phyloP scores from a whole-genome alignment of 148 eudicot genomes.

The Cornus florida region DNA sequence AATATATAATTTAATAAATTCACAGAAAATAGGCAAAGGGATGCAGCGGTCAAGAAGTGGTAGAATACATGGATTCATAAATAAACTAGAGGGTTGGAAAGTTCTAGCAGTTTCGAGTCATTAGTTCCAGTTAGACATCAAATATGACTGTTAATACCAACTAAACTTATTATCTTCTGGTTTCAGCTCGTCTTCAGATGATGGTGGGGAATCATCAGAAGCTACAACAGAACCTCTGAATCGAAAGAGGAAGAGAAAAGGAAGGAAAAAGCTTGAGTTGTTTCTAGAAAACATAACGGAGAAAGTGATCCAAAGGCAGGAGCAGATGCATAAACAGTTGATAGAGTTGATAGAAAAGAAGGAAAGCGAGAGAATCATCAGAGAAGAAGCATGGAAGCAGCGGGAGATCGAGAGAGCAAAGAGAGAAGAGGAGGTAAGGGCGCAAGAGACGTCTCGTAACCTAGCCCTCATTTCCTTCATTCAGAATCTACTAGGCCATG shows the following conservation, averaged over 20 bases:
- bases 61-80: neutral
- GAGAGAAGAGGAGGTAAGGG: slow-evolving; percentile 31
- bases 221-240: slow-evolving; percentile 7
- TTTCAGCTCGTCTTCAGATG: slow-evolving; percentile 44
- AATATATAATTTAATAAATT: too few relatives aligned
- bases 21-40: neutral
- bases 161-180: neutral
- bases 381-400: slow-evolving; percentile 55
- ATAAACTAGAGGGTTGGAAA: neutral
- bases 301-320: slow-evolving; percentile 48
- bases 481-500: slow-evolving; percentile 32
- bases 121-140: neutral
- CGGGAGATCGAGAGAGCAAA: slow-evolving; percentile 42
- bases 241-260: slow-evolving; percentile 28
- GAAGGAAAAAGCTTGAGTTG: slow-evolving; percentile 28
- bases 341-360: slow-evolving; percentile 40
- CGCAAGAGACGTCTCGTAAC: slow-evolving; percentile 44
- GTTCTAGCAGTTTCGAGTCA: neutral
- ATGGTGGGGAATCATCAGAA: slow-evolving; percentile 26
- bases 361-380: slow-evolving; percentile 38
- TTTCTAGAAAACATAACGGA: slow-evolving; percentile 34
- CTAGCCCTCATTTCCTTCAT: slow-evolving; percentile 49
- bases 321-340: slow-evolving; percentile 55
- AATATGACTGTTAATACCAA: neutral
- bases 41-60: neutral